Evolutionary conservation across 1,139 yeast species (phyloP).

Genomic region (Saccharomyces hybrid): DNA sequence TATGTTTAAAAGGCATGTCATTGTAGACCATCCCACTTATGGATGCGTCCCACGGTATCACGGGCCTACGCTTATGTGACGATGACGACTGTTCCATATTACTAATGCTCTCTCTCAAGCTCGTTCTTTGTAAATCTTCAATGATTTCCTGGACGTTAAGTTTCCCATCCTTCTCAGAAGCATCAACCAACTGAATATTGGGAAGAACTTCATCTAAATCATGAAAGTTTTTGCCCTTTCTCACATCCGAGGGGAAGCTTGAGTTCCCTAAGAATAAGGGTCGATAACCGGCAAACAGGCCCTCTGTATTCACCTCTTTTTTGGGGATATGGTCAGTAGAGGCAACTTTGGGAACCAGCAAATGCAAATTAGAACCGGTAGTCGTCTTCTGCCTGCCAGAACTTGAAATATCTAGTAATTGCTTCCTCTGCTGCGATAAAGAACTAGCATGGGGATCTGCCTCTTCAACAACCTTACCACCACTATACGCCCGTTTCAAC

Average conservation of each 20-base stretch:
- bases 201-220: neutral
- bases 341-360: constrained; percentile 26
- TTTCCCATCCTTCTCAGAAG: neutral
- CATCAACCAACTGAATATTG: constrained; percentile 1
- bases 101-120: constrained; percentile 6
- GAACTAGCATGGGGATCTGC: neutral
- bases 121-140: neutral
- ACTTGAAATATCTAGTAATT: neutral
- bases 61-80: constrained; percentile 10
- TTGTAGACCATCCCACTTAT: constrained; percentile 30
- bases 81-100: constrained; percentile 5
- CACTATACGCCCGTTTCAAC: neutral
- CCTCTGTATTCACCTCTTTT: constrained; percentile 28
- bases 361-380: neutral
- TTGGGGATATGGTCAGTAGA: constrained; percentile 26
- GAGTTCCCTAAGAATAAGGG: constrained; percentile 32
- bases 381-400: neutral
- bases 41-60: constrained; percentile 34
- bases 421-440: neutral
- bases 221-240: neutral
- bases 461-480: neutral
- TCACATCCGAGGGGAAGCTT: neutral
- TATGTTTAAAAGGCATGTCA: constrained; percentile 26
- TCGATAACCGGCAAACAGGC: constrained; percentile 32
- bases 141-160: neutral